Evolutionary conservation across 1,139 yeast genomes (phyloP), one percentile per base, ranked within the genome.

Genomic region (Sporopachydermia cereana): DNA sequence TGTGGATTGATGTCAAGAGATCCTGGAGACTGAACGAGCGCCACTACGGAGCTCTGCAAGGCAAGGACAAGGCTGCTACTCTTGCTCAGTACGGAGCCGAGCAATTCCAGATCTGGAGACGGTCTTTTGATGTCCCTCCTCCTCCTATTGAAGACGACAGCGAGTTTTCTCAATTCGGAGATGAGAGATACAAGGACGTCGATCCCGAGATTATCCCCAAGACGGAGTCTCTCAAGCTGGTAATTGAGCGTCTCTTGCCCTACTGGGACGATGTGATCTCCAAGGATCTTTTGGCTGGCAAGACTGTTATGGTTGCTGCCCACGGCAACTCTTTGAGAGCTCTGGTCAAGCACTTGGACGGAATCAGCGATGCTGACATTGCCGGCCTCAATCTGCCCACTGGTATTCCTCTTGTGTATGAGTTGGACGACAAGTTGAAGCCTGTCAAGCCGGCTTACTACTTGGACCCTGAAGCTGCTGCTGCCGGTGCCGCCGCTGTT

Each of bases 301-400:
- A 89, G 77, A 84, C 94, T 52, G 97, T 89, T 50, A 68, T 91
- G 66, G 68, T 91, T 63, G 93, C 94, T 60, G 97, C 98, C 54
- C 98, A 91, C 74, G 98, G 98, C 71, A 91, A 91, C 84, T 89
- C 97, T 48, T 77, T 91, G 69, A 84, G 98, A 77, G 97, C 86
- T 54, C 74, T 91, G 56, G 96, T 89, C 62, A 91, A 89, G 79
- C 89, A 88, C 75, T 83, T 91, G 72, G 97, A 91, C 71, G 77
- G 79, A 59, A 85, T 91, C 65, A 84, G 96, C 52, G 96, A 86
- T 63, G 89, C 70, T 24, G 96, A 84, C 56, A 91, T 91, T 64
- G 91, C 96, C 53, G 86, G 82, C 54, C 80, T 89, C 67, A 89
- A 89, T 80, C 86, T 89, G 65, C 97, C 97, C 69, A 91, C 98